A percentile compares a stretch with the other conserved stretches of the same genome.
Conservation (phyloP, 176 grass and related monocot genomes). For the Stipa capillata region DNA sequence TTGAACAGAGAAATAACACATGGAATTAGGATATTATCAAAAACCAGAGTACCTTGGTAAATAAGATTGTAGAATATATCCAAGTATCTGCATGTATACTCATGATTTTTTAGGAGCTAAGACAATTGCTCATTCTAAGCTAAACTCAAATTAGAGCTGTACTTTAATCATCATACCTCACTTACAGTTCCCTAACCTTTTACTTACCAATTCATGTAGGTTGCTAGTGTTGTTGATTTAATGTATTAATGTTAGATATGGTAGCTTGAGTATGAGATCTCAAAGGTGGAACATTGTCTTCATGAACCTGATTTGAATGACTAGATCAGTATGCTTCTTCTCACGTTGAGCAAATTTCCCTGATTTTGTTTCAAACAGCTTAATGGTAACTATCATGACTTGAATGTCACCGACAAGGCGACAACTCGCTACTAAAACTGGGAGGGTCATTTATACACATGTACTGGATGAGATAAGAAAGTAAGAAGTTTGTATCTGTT, state of each 20-base stretch:
- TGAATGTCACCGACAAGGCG: background rate
- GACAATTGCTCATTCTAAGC: background rate
- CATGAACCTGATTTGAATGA: background rate
- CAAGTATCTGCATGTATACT: background rate
- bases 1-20: background rate
- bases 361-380: background rate
- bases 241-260: background rate
- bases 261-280: background rate
- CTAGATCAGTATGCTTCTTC: background rate
- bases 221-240: constrained; percentile 4
- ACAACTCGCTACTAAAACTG: no score
- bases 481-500: no score
- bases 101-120: background rate
- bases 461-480: no score
- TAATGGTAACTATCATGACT: background rate
- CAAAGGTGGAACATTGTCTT: background rate
- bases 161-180: background rate
- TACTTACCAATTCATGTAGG: constrained; percentile 22
- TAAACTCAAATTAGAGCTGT: background rate
- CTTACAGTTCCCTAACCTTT: constrained; percentile 2
- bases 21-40: background rate
- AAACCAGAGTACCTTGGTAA: background rate
- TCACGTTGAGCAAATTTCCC: background rate
- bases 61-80: background rate
- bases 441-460: no score